Evolutionary conservation across 768 basidiomycete genomes (phyloP).

Genomic region (Tubosaeta sp.): DNA sequence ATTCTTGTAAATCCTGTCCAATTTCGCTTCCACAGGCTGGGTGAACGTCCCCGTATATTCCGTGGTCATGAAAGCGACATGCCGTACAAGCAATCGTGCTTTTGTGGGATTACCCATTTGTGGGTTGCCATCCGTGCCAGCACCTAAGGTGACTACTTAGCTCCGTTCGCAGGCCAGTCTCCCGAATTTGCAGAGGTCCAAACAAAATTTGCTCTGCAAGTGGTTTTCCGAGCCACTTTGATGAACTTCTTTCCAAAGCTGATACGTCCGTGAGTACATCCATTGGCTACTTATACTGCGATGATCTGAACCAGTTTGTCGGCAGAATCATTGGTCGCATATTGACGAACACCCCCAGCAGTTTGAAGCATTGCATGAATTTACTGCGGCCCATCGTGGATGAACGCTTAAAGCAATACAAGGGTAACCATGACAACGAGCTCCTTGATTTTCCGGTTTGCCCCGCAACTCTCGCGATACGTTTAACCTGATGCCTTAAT

Average conservation of each 20-base stretch:
- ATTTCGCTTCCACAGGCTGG: slow-evolving; percentile 26
- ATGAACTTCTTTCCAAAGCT: slow-evolving; percentile 33
- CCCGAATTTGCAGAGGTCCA: slow-evolving; percentile 33
- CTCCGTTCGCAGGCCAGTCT: slow-evolving; percentile 30
- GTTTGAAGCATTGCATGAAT: slow-evolving; percentile 27
- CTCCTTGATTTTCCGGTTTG: slow-evolving; percentile 36
- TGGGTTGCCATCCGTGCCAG: slow-evolving; percentile 16
- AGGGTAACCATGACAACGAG: too few species aligned
- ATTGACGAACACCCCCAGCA: slow-evolving; percentile 31
- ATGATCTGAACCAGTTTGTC: slow-evolving; percentile 12
- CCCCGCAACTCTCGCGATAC: slow-evolving; percentile 1
- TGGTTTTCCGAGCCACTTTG: slow-evolving; percentile 29
- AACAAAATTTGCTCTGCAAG: slow-evolving; percentile 33
- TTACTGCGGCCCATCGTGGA: slow-evolving; percentile 31
- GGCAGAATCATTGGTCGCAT: slow-evolving; percentile 30
- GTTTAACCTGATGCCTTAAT: slow-evolving; percentile 3
- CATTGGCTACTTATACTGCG: slow-evolving; percentile 2
- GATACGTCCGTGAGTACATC: slow-evolving; percentile 30
- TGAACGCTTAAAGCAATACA: slow-evolving; percentile 26
- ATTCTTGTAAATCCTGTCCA: slow-evolving; percentile 9
- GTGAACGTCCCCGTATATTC: slow-evolving; percentile 23
- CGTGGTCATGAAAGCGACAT: slow-evolving; percentile 30
- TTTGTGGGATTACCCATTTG: slow-evolving; percentile 39
- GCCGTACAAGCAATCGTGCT: slow-evolving; percentile 38
- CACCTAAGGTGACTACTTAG: slow-evolving; percentile 3